Evolutionary conservation across 2,329 filamentous ascomycete species (phyloP).

Genomic region (Aspergillus brasiliensis): DNA sequence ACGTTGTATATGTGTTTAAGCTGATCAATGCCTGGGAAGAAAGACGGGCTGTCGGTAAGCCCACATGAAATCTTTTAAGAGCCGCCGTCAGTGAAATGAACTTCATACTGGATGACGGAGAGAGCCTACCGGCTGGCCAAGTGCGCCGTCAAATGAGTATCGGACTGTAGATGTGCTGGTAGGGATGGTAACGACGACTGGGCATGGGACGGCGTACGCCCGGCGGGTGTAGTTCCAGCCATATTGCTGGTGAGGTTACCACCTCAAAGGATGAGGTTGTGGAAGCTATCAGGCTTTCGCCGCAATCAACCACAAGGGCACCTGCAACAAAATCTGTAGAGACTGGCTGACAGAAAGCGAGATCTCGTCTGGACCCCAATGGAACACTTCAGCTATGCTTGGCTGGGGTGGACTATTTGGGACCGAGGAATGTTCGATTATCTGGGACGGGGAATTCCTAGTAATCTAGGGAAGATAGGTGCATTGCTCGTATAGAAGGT

Average conservation of each 20-base stretch:
- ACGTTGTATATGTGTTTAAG: slow-evolving; percentile 92
- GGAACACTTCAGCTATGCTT: slow-evolving; percentile 3
- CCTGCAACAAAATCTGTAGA: not conserved
- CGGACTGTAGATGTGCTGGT: slow-evolving; percentile 66
- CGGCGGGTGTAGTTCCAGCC: slow-evolving; percentile 43
- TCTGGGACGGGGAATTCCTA: slow-evolving; percentile 16
- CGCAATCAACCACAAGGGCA: not conserved
- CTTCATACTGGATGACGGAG: not conserved
- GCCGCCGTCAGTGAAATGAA: slow-evolving; percentile 39
- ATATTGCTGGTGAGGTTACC: slow-evolving; percentile 31
- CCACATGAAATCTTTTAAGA: slow-evolving; percentile 90
- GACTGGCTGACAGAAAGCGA: not conserved
- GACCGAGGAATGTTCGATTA: slow-evolving; percentile 15
- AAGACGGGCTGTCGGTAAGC: slow-evolving; percentile 80
- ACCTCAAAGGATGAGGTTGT: slow-evolving; percentile 13
- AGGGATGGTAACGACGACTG: slow-evolving; percentile 87
- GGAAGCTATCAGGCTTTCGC: not conserved
- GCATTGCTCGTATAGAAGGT: slow-evolving; percentile 16
- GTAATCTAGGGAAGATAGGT: slow-evolving; percentile 9
- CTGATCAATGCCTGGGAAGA: slow-evolving; percentile 91
- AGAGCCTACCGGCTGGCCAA: slow-evolving; percentile 50
- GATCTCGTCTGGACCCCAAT: not conserved
- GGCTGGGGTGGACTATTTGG: slow-evolving; percentile 2
- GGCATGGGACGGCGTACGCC: slow-evolving; percentile 60
- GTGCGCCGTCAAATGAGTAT: slow-evolving; percentile 55